A percentile compares a stretch with the other conserved stretches of the same genome.
Evolutionary conservation across 176 grass and related monocot genomes (phyloP).

Genomic region (Cenchrus americanus): DNA sequence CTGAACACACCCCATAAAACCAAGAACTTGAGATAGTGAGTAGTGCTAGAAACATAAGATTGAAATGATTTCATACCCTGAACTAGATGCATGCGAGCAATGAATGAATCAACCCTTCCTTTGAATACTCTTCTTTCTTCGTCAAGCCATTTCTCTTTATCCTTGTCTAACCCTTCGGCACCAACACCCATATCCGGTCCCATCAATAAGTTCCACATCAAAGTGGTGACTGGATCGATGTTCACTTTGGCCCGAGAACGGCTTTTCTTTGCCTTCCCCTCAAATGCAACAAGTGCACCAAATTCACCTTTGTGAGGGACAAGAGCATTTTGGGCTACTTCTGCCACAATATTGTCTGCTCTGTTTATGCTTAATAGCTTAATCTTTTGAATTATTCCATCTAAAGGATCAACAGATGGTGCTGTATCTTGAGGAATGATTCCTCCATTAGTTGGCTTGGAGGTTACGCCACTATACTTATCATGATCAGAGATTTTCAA

Average conservation of each 20-base stretch:
- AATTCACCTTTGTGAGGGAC: slow-evolving; percentile 53
- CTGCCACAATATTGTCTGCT: slow-evolving; percentile 4
- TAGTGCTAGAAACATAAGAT: slow-evolving; percentile 26
- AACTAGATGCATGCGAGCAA: slow-evolving; percentile 93
- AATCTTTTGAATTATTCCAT: slow-evolving; percentile 66
- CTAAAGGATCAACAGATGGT: slow-evolving; percentile 43
- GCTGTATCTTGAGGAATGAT: slow-evolving; percentile 33
- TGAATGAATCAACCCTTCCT: slow-evolving; percentile 83
- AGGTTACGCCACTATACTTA: slow-evolving; percentile 13
- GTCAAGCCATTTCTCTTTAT: slow-evolving; percentile 79
- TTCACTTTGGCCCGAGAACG: slow-evolving; percentile 66
- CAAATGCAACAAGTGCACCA: slow-evolving; percentile 65
- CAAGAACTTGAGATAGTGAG: background rate
- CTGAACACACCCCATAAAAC: background rate
- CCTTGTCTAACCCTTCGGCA: slow-evolving; percentile 51
- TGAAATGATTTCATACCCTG: slow-evolving; percentile 67
- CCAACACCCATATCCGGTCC: slow-evolving; percentile 53
- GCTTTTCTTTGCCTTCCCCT: slow-evolving; percentile 57
- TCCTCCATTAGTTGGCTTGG: slow-evolving; percentile 13
- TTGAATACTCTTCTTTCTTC: slow-evolving; percentile 83
- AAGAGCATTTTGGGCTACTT: slow-evolving; percentile 45
- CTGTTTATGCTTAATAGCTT: slow-evolving; percentile 53
- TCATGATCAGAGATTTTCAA: slow-evolving; percentile 26
- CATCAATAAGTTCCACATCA: slow-evolving; percentile 90
- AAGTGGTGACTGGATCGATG: slow-evolving; percentile 69